Evolutionary conservation across 805 yeast species (phyloP).

Genomic region (Starmerella potacharoeniae): DNA sequence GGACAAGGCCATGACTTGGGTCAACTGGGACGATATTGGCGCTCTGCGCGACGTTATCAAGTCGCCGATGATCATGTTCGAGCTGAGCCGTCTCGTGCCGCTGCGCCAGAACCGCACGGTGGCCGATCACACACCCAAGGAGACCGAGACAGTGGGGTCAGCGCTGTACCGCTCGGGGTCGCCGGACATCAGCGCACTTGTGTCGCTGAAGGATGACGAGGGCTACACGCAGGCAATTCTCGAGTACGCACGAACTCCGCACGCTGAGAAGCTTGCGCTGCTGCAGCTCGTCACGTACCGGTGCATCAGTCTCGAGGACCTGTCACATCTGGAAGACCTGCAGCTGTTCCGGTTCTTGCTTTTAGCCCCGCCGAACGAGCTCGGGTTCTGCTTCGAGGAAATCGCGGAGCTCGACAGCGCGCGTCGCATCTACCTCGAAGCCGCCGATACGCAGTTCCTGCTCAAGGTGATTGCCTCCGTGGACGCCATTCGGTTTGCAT

Average conservation of each 20-base stretch:
- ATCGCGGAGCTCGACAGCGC: conserved; percentile 5
- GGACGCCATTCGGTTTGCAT: conserved; percentile 3
- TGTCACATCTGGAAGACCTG: neutral
- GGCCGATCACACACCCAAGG: conserved; percentile 13
- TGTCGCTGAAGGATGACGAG: conserved; percentile 13
- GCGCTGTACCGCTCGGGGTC: conserved; percentile 10
- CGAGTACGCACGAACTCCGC: conserved; percentile 8
- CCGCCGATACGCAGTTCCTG: neutral
- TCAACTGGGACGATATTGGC: conserved; percentile 15
- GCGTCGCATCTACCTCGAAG: conserved; percentile 8
- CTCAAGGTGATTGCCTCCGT: conserved; percentile 8
- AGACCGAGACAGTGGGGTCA: conserved; percentile 10
- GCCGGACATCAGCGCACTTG: conserved; percentile 12
- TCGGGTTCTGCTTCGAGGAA: conserved; percentile 18
- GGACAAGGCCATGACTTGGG: conserved; percentile 4
- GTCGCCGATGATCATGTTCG: conserved; percentile 13
- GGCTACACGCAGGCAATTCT: conserved; percentile 6
- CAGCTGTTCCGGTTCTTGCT: conserved; percentile 8
- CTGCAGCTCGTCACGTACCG: conserved; percentile 16
- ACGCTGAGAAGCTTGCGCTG: conserved; percentile 10
- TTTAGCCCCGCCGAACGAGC: conserved; percentile 14
- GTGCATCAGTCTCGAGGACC: conserved; percentile 7
- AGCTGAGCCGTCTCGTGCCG: conserved; percentile 12
- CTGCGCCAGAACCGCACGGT: conserved; percentile 2
- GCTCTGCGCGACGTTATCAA: conserved; percentile 14